These are phyloP conservation scores for Fusarium cicatricum DNA, from an alignment of 2,329 filamentous ascomycete species.

Conservation along the genomic window DNA sequence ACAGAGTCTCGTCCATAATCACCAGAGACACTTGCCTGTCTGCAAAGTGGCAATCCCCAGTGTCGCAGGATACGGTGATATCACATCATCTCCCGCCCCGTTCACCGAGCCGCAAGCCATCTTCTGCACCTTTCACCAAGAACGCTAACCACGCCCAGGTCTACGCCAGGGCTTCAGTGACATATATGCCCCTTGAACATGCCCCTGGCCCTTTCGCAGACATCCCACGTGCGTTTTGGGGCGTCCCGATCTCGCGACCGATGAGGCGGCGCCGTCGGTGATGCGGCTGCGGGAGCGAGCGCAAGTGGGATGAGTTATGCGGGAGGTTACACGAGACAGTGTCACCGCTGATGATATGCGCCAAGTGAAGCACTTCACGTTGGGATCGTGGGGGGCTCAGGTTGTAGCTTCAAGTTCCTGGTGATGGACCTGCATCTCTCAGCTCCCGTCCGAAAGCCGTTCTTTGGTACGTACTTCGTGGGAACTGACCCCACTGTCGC, in stretches of 20 bases:
- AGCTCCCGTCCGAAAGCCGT: too few species aligned
- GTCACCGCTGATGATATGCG: not conserved
- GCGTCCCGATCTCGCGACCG: conserved; percentile 35
- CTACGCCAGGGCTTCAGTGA: not conserved
- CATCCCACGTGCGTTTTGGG: conserved; percentile 30
- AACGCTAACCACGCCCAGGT: conserved; percentile 4
- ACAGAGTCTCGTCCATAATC: not conserved
- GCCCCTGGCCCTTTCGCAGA: conserved; percentile 5
- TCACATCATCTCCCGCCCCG: not conserved
- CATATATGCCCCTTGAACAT: not conserved
- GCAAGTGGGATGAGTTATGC: conserved; percentile 4
- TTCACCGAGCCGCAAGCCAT: conserved; percentile 14
- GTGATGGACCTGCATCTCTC: too few species aligned
- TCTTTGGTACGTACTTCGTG: conserved; percentile 7
- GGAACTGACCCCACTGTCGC: not conserved
- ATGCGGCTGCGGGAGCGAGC: conserved; percentile 2
- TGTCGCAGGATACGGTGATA: conserved; percentile 1
- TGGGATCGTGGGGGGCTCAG: not conserved
- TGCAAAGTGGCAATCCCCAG: not conserved
- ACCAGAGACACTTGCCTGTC: not conserved
- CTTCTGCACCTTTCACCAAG: not conserved
- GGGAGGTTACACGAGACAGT: not conserved
- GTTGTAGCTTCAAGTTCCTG: not conserved
- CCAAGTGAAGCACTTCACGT: conserved; percentile 16
- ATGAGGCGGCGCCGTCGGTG: not conserved